Conservation (phyloP, 164 flowering plant species). For the grape (Vitis vinifera) region ASM3070453v1 NC_081810.1:2117501-2118000, state of each 20-base stretch:
- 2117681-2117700: constrained; percentile 31
- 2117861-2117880: constrained; percentile 62
- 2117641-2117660: constrained; percentile 39
- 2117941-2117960: constrained; percentile 75
- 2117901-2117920: constrained; percentile 65
- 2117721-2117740: constrained; percentile 64
- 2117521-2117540: constrained; percentile 59
- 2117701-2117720: constrained; percentile 46
- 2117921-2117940: constrained; percentile 50
- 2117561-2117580: constrained; percentile 82
- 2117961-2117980: constrained; percentile 68
- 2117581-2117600: constrained; percentile 89
- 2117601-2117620: constrained; percentile 77
- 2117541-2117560: constrained; percentile 83
- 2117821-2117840: constrained; percentile 70
- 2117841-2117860: constrained; percentile 76
- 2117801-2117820: constrained; percentile 64
- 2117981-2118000: constrained; percentile 42
- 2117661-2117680: constrained; percentile 32
- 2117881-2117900: constrained; percentile 52
- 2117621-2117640: constrained; percentile 45
- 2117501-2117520: constrained; percentile 48
- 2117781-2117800: constrained; percentile 76
- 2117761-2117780: constrained; percentile 63
- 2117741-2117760: constrained; percentile 82